Conservation (phyloP, 345 rosid species). For the Punica granatum region DNA sequence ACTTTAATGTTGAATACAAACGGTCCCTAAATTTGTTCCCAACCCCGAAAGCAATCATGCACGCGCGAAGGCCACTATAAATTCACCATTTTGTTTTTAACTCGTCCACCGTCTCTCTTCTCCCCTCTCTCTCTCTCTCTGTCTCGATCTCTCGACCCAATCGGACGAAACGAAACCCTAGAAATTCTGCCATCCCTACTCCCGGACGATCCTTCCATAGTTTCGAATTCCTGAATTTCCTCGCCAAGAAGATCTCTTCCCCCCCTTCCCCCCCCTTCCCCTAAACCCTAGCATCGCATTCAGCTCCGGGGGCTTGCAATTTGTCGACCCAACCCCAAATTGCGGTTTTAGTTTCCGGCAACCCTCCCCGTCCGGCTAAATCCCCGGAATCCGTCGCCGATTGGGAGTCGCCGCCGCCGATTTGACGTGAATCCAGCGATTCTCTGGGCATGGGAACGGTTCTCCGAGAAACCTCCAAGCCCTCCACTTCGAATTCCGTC, state of each 20-base stretch:
- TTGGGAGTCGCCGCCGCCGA: background rate
- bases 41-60: no score
- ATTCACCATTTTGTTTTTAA: no score
- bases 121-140: background rate
- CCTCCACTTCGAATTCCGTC: constrained; percentile 15
- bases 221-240: constrained; percentile 19
- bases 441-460: constrained; percentile 33
- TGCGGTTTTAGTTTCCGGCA: background rate
- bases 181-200: background rate
- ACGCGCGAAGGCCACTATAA: no score
- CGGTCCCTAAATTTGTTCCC: no score
- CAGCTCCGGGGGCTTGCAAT: background rate
- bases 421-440: background rate
- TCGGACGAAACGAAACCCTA: background rate
- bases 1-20: no score
- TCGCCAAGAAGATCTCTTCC: constrained; percentile 3
- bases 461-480: constrained; percentile 22
- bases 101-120: background rate
- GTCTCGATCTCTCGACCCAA: background rate
- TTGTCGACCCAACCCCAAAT: background rate
- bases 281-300: background rate
- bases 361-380: background rate
- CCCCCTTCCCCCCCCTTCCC: background rate
- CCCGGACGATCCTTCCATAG: background rate
- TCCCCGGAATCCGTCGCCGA: background rate